phyloP scores from a whole-genome alignment of 106 monocot species.

The Acanthochlamys bracteata region DNA sequence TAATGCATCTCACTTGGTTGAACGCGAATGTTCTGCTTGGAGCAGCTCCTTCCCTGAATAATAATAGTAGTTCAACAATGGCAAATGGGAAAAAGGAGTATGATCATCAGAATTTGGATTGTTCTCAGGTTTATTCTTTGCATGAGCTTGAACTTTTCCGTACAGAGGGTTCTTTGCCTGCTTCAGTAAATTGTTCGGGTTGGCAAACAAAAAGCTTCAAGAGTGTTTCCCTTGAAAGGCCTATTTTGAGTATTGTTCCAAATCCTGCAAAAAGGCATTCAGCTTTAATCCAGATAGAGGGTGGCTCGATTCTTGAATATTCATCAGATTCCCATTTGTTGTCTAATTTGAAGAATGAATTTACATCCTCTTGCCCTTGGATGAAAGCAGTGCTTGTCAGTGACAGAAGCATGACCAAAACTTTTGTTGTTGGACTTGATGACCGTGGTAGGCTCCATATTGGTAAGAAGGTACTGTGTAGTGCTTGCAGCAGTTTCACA shows the following conservation, averaged over 20 bases:
- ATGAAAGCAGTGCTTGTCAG: constrained; percentile 62
- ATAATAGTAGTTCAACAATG: not conserved
- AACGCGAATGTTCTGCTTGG: constrained; percentile 68
- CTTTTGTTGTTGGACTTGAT: constrained; percentile 80
- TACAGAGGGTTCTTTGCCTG: constrained; percentile 51
- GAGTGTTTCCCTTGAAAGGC: constrained; percentile 22
- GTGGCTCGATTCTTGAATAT: constrained; percentile 72
- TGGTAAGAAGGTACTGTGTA: constrained; percentile 52
- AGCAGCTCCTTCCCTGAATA: constrained; percentile 16
- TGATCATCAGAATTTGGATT: constrained; percentile 3
- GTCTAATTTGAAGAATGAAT: constrained; percentile 27
- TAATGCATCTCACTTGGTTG: constrained; percentile 77
- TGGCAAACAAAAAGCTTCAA: constrained; percentile 55
- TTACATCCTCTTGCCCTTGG: constrained; percentile 78
- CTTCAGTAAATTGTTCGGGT: constrained; percentile 47
- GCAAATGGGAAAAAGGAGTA: constrained; percentile 8
- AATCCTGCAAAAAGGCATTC: constrained; percentile 65
- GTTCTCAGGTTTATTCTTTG: constrained; percentile 20
- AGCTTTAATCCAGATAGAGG: constrained; percentile 72
- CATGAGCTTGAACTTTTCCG: constrained; percentile 72
- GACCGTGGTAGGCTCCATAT: constrained; percentile 54
- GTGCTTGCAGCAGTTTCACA: constrained; percentile 73
- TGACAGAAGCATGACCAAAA: constrained; percentile 35
- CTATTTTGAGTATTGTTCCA: constrained; percentile 44
- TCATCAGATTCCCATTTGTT: constrained; percentile 15